Base-by-base conservation (phyloP, 345 rosid genomes). In the Salix brachista region DNA sequence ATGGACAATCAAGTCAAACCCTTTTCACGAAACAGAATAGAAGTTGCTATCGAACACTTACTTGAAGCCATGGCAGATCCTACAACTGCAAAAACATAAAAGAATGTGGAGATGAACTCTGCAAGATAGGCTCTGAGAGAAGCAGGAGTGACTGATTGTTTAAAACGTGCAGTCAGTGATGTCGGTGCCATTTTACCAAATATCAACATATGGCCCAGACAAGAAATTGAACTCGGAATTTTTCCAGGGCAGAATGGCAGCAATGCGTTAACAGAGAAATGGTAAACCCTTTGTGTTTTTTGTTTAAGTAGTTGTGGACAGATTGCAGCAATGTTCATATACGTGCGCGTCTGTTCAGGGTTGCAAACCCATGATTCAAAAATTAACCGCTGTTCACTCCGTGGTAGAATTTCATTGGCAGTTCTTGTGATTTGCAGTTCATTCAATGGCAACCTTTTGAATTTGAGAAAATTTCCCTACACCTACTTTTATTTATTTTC, bases 31-130 rank as follows among this genome's bases (percentile, higher is more conserved):
- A 50, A 25, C 30, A 46, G 36, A 12, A 23, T 50, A 14, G 8
- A 48, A 74, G 42, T 25, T 30, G 54, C 9, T 12, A 73, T 9
- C 13, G 3, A 37, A 48, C 36, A 81, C 89, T 79, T 68, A 91
- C 97, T 78, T 60, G 99, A 86, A 74, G 97, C 80, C 95, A 93
- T 91, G 84, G 91, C 68, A 42, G 99, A 93, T 71, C 99, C 99
- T 9, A 96, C 90, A 48, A 88, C 97, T 0, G 89, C 88, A 48
- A 93, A 84, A 23, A 93, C 98, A 54, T 81, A 93, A 70, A 89
- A 91, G 94, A 96, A 96, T 36, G 98, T 91, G 44, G 98, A 92
- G 84, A 93, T 90, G 75, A 93, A 92, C 92, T 93, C 97, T 0
- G 97, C 94, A 2, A 96, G 86, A 70, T 96, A 93, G 2, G 92